These are phyloP conservation scores for Lactarius indigo DNA, from an alignment of 768 basidiomycete species.

Conservation along the genomic window DNA sequence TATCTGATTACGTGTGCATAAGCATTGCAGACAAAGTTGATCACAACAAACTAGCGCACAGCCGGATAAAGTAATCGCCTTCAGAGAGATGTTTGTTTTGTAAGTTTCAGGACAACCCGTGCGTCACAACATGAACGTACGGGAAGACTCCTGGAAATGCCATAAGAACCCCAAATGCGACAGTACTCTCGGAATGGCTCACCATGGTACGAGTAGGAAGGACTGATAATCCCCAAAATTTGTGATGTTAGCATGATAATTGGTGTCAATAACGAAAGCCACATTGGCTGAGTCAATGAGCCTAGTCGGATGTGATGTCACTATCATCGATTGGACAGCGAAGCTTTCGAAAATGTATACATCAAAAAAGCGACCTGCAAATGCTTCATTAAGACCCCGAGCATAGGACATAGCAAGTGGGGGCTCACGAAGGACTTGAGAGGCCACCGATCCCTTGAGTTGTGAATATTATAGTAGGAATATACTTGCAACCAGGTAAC, in stretches of 20 bases:
- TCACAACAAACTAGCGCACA: background rate
- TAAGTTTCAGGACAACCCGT: background rate
- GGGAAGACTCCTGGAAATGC: background rate
- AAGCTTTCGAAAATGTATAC: background rate
- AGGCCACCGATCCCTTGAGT: background rate
- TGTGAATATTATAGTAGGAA: background rate
- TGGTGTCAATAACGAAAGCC: background rate
- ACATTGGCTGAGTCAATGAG: background rate
- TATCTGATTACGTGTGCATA: background rate
- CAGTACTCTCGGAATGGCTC: background rate
- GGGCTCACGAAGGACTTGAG: background rate
- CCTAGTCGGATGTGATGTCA: background rate
- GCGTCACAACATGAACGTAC: background rate
- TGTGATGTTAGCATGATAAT: background rate
- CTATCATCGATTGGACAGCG: background rate
- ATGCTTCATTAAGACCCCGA: background rate
- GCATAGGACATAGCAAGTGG: background rate
- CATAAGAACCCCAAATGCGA: background rate
- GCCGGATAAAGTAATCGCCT: background rate
- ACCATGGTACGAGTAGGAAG: background rate
- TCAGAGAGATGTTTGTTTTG: background rate
- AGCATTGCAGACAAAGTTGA: background rate
- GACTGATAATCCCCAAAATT: background rate
- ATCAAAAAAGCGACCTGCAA: conserved; percentile 10
- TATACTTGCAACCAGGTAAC: conserved; percentile 6